Conservation (phyloP, 768 basidiomycete species). For the Heimioporus sp. region DNA sequence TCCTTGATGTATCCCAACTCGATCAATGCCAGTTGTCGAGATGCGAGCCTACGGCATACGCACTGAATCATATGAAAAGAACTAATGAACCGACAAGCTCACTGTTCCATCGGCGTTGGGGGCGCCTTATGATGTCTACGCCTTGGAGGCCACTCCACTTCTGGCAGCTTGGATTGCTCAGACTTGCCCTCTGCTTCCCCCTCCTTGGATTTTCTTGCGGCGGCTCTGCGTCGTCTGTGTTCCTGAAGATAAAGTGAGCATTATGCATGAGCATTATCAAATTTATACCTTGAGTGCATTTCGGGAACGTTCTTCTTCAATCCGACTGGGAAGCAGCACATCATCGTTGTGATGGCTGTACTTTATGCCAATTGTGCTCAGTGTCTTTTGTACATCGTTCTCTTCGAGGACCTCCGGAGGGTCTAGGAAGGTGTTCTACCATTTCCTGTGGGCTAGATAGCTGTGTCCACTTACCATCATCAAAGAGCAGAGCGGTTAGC, state of each 20-base stretch:
- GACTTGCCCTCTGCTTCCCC: constrained; percentile 2
- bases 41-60: constrained; percentile 40
- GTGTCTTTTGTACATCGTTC: constrained; percentile 52
- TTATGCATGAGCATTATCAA: neutral
- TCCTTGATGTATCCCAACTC: constrained; percentile 57
- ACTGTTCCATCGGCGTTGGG: constrained; percentile 52
- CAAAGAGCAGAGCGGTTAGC: constrained; percentile 64
- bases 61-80: too few relatives aligned
- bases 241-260: constrained; percentile 18
- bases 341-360: constrained; percentile 79
- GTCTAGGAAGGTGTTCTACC: constrained; percentile 25
- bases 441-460: neutral
- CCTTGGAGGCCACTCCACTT: constrained; percentile 62
- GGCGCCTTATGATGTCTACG: constrained; percentile 54
- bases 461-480: constrained; percentile 48
- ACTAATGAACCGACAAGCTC: constrained; percentile 16
- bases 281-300: constrained; percentile 47
- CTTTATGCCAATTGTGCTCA: constrained; percentile 59
- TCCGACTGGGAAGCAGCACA: constrained; percentile 61
- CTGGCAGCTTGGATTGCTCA: constrained; percentile 29
- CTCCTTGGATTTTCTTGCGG: constrained; percentile 21
- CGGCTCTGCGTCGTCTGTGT: constrained; percentile 24
- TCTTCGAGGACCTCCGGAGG: constrained; percentile 41
- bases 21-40: constrained; percentile 59
- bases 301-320: constrained; percentile 63